A percentile compares a stretch with the other conserved stretches of the same genome.
Evolutionary conservation across 306 rosid species (phyloP).

Genomic region (Adenanthera pavonina): DNA sequence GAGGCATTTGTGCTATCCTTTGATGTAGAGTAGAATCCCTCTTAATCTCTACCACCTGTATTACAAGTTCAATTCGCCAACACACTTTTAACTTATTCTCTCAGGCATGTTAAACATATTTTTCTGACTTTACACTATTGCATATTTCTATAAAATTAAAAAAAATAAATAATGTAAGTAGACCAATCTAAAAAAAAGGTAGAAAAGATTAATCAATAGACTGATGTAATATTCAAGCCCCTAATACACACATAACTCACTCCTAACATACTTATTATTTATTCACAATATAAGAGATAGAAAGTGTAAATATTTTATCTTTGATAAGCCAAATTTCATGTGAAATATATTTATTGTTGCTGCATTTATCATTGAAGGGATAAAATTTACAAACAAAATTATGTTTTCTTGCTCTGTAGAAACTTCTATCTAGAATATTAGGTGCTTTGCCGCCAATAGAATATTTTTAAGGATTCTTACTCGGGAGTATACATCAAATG

Average conservation of each 20-base stretch:
- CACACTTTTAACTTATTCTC: too few relatives aligned
- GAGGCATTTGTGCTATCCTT: slow-evolving; percentile 62
- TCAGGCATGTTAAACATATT: too few relatives aligned
- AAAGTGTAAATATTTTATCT: background rate
- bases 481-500: slow-evolving; percentile 43
- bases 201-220: too few relatives aligned
- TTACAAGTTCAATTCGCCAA: background rate
- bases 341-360: background rate
- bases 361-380: background rate
- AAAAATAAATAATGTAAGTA: background rate
- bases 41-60: slow-evolving; percentile 46
- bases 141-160: too few relatives aligned
- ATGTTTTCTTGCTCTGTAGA: background rate
- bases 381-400: too few relatives aligned
- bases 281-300: background rate
- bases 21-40: slow-evolving; percentile 61
- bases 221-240: background rate
- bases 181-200: too few relatives aligned
- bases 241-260: background rate
- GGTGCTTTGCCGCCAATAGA: slow-evolving; percentile 1
- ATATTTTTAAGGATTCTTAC: slow-evolving; percentile 40
- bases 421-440: background rate
- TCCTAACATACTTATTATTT: too few relatives aligned
- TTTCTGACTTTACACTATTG: background rate
- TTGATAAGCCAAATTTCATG: background rate